Evolutionary conservation across 768 basidiomycete species (phyloP).

Genomic region (Termitomyces sp.): DNA sequence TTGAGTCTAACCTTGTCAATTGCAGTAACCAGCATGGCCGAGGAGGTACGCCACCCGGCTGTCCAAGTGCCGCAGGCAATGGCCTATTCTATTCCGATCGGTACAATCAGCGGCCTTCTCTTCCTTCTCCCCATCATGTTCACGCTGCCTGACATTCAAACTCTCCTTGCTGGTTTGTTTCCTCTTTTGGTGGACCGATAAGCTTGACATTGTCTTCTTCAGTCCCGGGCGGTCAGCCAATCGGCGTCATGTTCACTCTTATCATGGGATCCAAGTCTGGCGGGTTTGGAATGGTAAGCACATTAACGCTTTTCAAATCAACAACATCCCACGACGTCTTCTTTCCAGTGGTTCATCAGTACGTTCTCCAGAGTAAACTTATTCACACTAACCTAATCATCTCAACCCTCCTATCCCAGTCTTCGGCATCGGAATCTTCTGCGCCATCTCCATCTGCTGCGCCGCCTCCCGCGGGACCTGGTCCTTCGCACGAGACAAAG

Average conservation of each 20-base stretch:
- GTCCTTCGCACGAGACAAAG: conserved; percentile 67
- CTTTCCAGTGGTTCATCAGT: conserved; percentile 37
- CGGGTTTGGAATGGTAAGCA: conserved; percentile 53
- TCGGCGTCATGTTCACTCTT: conserved; percentile 56
- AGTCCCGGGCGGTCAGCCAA: conserved; percentile 61
- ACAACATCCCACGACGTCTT: neutral
- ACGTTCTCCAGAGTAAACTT: conserved; percentile 10
- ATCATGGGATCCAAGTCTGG: conserved; percentile 59
- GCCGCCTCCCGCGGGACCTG: conserved; percentile 67
- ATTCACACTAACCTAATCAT: neutral
- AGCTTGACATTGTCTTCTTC: neutral
- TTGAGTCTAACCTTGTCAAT: neutral
- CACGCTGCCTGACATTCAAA: conserved; percentile 53
- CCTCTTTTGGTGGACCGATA: neutral
- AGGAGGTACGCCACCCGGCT: conserved; percentile 58
- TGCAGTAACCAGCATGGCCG: conserved; percentile 61
- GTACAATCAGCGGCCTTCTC: conserved; percentile 43
- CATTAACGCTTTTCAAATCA: no score
- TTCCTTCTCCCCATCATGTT: conserved; percentile 62
- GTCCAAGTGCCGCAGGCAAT: conserved; percentile 52
- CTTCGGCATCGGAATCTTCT: conserved; percentile 54
- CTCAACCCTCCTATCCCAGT: conserved; percentile 26
- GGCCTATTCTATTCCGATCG: conserved; percentile 48
- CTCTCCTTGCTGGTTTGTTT: conserved; percentile 42
- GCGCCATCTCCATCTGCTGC: conserved; percentile 60